A percentile compares a stretch with the other conserved stretches of the same genome.
phyloP scores from a whole-genome alignment of 2,329 filamentous ascomycete genomes.

The Apiospora saccharicola region DNA sequence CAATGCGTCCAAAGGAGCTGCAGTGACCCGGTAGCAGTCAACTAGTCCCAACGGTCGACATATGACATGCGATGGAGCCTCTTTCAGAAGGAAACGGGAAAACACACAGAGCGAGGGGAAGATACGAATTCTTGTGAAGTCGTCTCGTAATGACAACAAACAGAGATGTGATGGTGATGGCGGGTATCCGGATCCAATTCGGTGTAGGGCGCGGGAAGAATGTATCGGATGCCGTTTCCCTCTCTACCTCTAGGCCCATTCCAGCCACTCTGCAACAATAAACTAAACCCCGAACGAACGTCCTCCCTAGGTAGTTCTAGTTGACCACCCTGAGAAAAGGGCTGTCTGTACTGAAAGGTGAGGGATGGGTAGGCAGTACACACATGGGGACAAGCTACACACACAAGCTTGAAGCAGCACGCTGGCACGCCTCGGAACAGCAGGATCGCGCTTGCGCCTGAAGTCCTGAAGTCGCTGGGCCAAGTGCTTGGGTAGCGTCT shows the following conservation, averaged over 20 bases:
- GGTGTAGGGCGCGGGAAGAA: constrained; percentile 17
- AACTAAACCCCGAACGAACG: neutral
- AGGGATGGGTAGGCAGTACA: neutral
- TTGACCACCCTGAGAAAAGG: constrained; percentile 10
- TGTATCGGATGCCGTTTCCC: constrained; percentile 22
- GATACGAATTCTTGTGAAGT: neutral
- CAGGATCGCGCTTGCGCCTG: constrained; percentile 12
- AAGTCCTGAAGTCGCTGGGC: constrained; percentile 18
- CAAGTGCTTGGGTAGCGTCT: constrained; percentile 19
- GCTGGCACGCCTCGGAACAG: neutral
- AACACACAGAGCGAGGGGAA: neutral
- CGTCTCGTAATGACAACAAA: neutral
- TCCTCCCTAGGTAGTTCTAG: neutral
- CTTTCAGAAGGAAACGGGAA: neutral
- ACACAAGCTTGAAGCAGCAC: neutral
- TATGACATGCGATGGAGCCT: neutral
- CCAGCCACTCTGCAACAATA: constrained; percentile 1
- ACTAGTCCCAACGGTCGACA: constrained; percentile 9
- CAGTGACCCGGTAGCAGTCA: constrained; percentile 4
- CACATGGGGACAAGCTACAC: no score
- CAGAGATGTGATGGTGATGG: neutral
- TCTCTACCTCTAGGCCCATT: constrained; percentile 3
- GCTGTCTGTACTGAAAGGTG: constrained; percentile 4
- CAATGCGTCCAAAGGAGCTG: constrained; percentile 20
- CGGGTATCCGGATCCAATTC: neutral